Percentiles rank a stretch among this genome's conserved stretches.
Evolutionary conservation across 768 basidiomycete species (phyloP).

Genomic region (Mrakia hoshinonis): DNA sequence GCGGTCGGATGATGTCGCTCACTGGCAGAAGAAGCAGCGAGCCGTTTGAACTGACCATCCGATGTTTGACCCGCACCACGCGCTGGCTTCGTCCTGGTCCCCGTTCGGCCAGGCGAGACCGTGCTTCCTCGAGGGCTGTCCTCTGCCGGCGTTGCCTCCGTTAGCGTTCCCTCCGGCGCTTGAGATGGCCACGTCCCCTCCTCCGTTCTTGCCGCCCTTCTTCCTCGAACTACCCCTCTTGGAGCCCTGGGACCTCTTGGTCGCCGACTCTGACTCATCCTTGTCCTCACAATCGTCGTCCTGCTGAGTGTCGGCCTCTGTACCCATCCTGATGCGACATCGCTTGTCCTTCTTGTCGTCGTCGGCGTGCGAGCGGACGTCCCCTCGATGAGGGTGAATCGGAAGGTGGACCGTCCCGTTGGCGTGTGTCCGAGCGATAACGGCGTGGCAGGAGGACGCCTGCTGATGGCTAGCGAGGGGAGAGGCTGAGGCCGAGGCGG

Average conservation of each 20-base stretch:
- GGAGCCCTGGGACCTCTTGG: too few species aligned
- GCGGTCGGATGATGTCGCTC: neutral
- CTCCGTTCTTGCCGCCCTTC: neutral
- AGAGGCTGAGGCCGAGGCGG: neutral
- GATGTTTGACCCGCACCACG: neutral
- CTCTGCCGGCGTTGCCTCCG: too few species aligned
- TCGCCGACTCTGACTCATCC: neutral
- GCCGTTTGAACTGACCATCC: neutral
- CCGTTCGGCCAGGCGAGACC: slow-evolving; percentile 11
- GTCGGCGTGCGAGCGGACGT: neutral
- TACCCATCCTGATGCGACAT: neutral
- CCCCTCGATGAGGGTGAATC: neutral
- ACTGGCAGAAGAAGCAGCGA: neutral
- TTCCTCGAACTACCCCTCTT: neutral
- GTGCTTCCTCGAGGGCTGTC: too few species aligned
- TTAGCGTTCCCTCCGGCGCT: neutral
- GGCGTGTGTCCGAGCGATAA: neutral
- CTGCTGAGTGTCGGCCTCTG: neutral
- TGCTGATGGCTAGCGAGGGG: neutral
- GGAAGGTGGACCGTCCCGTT: neutral
- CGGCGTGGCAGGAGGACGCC: neutral
- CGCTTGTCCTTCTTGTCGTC: neutral
- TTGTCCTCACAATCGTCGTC: neutral
- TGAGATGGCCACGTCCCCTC: neutral
- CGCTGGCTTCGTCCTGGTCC: neutral